A percentile compares a stretch with the other conserved stretches of the same genome.
Conservation (phyloP, 441 rosid species). For the Croton laevigatus region DNA sequence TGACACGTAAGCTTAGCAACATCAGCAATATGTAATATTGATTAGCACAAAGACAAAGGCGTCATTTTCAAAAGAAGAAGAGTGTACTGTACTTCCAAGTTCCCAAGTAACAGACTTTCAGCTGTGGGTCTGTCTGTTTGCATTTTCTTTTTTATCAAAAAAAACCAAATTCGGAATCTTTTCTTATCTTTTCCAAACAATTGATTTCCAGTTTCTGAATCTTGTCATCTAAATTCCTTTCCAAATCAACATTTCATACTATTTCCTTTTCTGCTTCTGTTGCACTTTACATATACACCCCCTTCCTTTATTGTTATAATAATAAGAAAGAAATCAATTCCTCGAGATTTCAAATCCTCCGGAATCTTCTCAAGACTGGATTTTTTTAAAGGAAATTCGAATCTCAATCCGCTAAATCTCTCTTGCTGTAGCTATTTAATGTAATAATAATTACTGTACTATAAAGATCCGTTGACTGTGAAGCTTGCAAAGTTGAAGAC, state of each 20-base stretch:
- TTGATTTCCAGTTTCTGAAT: not conserved
- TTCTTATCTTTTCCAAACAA: not conserved
- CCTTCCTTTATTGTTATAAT: not conserved
- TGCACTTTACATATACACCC: not conserved
- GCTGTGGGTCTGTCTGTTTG: not conserved
- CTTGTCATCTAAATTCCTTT: constrained; percentile 1
- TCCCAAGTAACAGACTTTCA: no score
- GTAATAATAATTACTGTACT: not conserved
- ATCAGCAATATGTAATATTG: no score
- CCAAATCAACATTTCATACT: not conserved
- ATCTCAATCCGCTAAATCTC: not conserved
- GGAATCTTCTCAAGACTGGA: not conserved
- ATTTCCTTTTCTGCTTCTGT: not conserved
- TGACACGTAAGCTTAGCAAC: no score
- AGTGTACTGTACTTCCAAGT: not conserved
- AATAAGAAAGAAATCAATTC: not conserved
- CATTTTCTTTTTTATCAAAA: not conserved
- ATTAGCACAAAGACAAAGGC: not conserved
- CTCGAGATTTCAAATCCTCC: constrained; percentile 2
- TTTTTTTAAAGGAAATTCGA: not conserved
- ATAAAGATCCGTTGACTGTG: constrained; percentile 5
- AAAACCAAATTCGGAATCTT: not conserved
- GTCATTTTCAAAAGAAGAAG: no score
- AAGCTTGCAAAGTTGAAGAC: not conserved
- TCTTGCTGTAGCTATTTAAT: not conserved